Conservation (phyloP, 2,329 filamentous ascomycete genomes). For the Phialophora expanda region DNA sequence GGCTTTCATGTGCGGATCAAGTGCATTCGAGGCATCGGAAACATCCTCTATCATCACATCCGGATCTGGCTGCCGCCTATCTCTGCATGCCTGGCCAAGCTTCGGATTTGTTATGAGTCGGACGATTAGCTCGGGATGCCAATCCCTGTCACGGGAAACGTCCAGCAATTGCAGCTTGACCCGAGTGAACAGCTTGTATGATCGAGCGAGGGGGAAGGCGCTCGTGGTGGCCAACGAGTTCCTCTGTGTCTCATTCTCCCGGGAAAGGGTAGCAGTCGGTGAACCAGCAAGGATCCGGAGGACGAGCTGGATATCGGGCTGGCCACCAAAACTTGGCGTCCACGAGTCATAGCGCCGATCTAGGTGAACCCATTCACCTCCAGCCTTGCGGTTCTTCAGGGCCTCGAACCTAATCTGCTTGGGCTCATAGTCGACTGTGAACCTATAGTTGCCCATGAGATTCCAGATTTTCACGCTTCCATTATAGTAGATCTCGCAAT, state of each 20-base stretch:
- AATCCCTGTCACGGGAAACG: neutral
- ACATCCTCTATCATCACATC: neutral
- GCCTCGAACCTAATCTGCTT: neutral
- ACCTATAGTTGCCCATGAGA: neutral
- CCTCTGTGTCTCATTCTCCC: neutral
- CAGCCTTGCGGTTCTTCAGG: neutral
- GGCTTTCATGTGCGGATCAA: neutral
- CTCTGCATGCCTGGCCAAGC: neutral
- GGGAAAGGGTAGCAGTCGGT: neutral
- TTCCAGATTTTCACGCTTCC: constrained; percentile 3
- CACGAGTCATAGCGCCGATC: neutral
- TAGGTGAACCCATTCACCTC: constrained; percentile 1
- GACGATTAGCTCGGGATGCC: neutral
- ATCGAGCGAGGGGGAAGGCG: neutral
- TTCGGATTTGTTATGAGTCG: neutral
- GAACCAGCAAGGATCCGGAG: constrained; percentile 2
- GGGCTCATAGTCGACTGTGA: neutral
- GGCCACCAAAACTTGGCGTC: neutral
- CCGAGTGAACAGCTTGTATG: neutral
- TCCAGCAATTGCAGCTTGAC: constrained; percentile 10
- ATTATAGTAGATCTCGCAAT: neutral
- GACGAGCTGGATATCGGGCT: constrained; percentile 2
- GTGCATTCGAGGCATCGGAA: neutral
- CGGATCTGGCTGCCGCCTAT: neutral
- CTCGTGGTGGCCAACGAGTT: neutral